Conservation (phyloP, 2,329 filamentous ascomycete species). For the Hymenoscyphus scutula region DNA sequence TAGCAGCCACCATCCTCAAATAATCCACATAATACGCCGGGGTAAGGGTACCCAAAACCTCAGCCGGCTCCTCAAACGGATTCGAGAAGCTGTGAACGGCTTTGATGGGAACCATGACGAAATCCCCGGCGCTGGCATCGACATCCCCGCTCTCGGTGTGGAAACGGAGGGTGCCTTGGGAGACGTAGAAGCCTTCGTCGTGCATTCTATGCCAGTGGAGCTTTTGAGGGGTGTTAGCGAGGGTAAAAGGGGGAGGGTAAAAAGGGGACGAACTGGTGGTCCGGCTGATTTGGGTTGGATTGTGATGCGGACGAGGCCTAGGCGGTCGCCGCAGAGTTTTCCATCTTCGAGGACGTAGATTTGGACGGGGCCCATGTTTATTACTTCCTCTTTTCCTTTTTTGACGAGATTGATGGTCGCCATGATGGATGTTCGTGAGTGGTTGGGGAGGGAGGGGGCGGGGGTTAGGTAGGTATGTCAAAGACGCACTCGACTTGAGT, state of each 20-base stretch:
- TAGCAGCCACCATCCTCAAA: constrained; percentile 20
- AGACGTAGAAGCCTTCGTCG: constrained; percentile 57
- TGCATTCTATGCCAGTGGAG: constrained; percentile 57
- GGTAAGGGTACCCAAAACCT: constrained; percentile 56
- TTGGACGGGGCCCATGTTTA: constrained; percentile 48
- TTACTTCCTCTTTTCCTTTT: constrained; percentile 46
- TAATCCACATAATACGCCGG: constrained; percentile 37
- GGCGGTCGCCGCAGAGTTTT: constrained; percentile 44
- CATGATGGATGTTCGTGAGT: not conserved
- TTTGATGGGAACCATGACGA: constrained; percentile 52
- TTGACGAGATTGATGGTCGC: constrained; percentile 41
- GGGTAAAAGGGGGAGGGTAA: not conserved
- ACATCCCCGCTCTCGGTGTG: constrained; percentile 45
- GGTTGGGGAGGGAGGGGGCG: not conserved
- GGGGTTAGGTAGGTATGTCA: not conserved
- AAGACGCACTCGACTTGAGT: not conserved
- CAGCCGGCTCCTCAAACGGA: constrained; percentile 50
- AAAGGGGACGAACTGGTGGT: constrained; percentile 39
- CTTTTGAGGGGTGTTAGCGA: not conserved
- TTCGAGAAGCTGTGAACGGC: constrained; percentile 57
- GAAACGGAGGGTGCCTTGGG: constrained; percentile 50
- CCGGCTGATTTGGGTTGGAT: constrained; percentile 46
- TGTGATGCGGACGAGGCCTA: constrained; percentile 48
- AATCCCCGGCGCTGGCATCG: constrained; percentile 52
- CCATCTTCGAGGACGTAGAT: constrained; percentile 39